Base-by-base conservation (phyloP, 2,329 filamentous ascomycete genomes). In the Anthostomella pinea region DNA sequence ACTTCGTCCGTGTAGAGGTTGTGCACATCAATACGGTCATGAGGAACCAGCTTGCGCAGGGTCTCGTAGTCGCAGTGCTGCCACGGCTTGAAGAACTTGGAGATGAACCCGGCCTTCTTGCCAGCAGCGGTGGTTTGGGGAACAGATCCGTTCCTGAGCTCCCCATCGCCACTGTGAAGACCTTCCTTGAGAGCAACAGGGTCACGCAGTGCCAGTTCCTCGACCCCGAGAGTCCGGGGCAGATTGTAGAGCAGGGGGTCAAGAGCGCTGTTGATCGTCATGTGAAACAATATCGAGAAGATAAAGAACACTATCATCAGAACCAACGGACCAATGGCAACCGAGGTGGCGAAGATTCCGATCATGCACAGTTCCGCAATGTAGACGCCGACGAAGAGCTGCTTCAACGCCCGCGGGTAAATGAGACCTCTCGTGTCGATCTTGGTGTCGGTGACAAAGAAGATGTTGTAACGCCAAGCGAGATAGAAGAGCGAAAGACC, bases 351-450 rank as follows among this genome's bases (percentile, higher is more conserved):
- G 52, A 96, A 90, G 3, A 96, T 72, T 32, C 89, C 90, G 48
- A 95, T 83, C 57, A 96, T 71, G 61, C 87, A 93, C 19, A 91
- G 66, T 47, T 93, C 81, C 2, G 83, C 79, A 22, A 96, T 72
- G 59, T 97, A 96, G 32, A 94, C 70, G 15, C 91, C 90, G 1
- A 83, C 81, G 18, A 91, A 80, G 30, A 94, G 78, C 40, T 96
- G 90, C 59, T 94, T 83, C 33, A 97, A 70, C 1, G 87, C 90
- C n/a, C 83, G 83, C 1, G 87, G 84, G 57, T 95, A 96, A 51
- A 87, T 82, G 10, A 91, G 76, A 11, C 91, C 90, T 56, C 94
- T 87, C 23, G 87, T 95, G 58, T 96, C 89, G 54, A 95, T 82
- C 41, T 79, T 68, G 7, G 85, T 80, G 57, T 94, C 86, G 33